Percentiles rank a stretch among this genome's conserved stretches.
phyloP scores from a whole-genome alignment of 495 filamentous ascomycete species.

The Aspergillus kassunensis region DNA sequence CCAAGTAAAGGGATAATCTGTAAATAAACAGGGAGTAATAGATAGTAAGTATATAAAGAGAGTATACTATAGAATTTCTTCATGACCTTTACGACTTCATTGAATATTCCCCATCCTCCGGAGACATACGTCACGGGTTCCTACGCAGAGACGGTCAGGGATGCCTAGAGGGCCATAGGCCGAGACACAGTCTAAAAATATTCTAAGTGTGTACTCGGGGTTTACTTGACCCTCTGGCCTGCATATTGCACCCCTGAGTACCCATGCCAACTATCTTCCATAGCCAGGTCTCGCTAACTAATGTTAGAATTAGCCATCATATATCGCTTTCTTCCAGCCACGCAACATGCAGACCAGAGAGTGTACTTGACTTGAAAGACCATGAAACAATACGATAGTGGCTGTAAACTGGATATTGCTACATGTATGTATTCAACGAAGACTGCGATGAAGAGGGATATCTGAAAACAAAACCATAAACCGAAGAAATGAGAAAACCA shows the following conservation, averaged over 20 bases:
- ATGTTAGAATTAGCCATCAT: too few species aligned
- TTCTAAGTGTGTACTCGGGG: too few species aligned
- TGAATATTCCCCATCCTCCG: constrained; percentile 2
- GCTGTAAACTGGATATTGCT: not conserved
- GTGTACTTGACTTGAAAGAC: too few species aligned
- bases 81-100: not conserved
- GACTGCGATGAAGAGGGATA: constrained; percentile 5
- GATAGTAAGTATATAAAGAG: not conserved
- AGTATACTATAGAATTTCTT: constrained; percentile 6
- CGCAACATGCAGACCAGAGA: too few species aligned
- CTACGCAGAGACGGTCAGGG: not conserved
- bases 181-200: too few species aligned
- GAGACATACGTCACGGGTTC: constrained; percentile 8
- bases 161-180: too few species aligned
- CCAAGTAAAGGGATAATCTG: not conserved
- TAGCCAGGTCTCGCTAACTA: too few species aligned
- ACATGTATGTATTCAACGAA: not conserved
- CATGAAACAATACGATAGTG: not conserved
- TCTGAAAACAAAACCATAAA: constrained; percentile 2
- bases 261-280: too few species aligned
- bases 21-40: too few species aligned
- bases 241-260: too few species aligned
- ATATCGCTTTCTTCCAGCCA: too few species aligned
- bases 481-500: constrained; percentile 1
- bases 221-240: too few species aligned